Conservation (phyloP, 2,329 filamentous ascomycete genomes). For the Botrytis porri region DNA sequence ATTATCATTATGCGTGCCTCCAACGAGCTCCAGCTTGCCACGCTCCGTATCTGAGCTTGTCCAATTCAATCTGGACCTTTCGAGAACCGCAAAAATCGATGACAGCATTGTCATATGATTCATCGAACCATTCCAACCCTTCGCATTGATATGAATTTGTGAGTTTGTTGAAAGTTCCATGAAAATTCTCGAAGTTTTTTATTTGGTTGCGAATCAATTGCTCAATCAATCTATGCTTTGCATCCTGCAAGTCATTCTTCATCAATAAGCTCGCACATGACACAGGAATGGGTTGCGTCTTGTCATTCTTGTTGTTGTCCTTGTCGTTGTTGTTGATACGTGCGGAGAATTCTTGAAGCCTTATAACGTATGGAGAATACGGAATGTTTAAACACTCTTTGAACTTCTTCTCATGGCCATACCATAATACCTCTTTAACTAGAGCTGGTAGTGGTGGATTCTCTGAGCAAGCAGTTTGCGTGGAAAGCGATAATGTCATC, state of each 20-base stretch:
- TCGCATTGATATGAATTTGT: background rate
- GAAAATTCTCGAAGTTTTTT: background rate
- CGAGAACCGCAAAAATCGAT: background rate
- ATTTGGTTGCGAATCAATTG: background rate
- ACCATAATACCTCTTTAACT: background rate
- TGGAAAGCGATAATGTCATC: background rate
- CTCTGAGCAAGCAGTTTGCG: background rate
- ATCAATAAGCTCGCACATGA: background rate
- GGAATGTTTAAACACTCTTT: background rate
- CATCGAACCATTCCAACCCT: background rate
- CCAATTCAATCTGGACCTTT: background rate
- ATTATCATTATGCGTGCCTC: background rate
- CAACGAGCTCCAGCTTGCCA: slow-evolving; percentile 10
- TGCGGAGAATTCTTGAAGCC: background rate
- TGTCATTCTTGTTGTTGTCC: background rate
- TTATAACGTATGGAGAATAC: slow-evolving; percentile 1
- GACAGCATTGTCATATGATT: background rate
- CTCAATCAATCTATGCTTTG: background rate
- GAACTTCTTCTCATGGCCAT: background rate
- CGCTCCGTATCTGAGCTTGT: background rate
- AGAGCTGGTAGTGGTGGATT: background rate
- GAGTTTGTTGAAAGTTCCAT: no score
- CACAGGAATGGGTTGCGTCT: background rate
- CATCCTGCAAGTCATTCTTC: background rate
- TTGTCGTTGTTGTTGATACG: background rate